Evolutionary conservation across 257 asterid genomes (phyloP).

Genomic region (Plectranthus barbatus): DNA sequence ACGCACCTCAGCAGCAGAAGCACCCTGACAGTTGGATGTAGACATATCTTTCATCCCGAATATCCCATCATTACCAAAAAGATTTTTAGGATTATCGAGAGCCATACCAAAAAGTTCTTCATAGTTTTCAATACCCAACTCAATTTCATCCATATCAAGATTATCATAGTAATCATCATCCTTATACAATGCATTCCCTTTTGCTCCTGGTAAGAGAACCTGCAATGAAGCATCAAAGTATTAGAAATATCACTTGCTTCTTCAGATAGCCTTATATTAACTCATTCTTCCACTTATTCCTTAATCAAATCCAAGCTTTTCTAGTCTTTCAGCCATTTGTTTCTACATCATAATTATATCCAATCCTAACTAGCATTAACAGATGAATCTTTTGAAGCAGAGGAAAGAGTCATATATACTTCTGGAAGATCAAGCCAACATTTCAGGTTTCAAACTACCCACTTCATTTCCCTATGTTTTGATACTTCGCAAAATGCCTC

Average conservation of each 20-base stretch:
- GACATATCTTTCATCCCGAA: conserved; percentile 41
- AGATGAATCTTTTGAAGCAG: neutral
- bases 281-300: neutral
- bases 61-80: conserved; percentile 38
- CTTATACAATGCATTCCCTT: conserved; percentile 25
- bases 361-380: neutral
- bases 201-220: conserved; percentile 27
- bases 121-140: conserved; percentile 45
- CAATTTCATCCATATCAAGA: conserved; percentile 47
- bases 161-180: conserved; percentile 37
- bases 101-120: conserved; percentile 42
- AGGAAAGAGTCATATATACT: neutral
- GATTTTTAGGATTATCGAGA: conserved; percentile 35
- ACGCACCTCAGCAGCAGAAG: conserved; percentile 40
- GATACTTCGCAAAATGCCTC: neutral
- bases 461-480: neutral
- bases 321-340: neutral
- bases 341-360: neutral
- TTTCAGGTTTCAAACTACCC: neutral
- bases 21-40: conserved; percentile 30
- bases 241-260: neutral
- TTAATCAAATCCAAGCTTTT: neutral
- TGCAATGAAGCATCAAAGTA: conserved; percentile 11
- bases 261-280: neutral
- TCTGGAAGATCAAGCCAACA: neutral